Conservation (phyloP, 768 basidiomycete genomes). For the Suillus tomentosus region DNA sequence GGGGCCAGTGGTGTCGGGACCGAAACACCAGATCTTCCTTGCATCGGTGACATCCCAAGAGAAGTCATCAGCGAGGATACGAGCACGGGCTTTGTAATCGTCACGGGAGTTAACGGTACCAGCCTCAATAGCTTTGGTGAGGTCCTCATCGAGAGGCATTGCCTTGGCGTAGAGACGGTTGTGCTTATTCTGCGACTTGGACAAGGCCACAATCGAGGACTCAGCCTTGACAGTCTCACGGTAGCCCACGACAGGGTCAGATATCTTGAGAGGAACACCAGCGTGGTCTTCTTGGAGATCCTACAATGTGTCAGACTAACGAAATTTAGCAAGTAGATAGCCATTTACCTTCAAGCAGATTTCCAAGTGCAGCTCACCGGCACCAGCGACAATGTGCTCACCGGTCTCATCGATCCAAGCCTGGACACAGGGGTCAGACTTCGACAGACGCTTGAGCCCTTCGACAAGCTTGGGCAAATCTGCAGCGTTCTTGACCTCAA, state of each 20-base stretch:
- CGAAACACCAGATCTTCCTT: conserved; percentile 99
- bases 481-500: conserved; percentile 99
- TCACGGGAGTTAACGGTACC: conserved; percentile 89
- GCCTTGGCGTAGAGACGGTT: conserved; percentile 97
- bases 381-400: conserved; percentile 99
- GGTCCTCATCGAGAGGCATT: conserved; percentile 89
- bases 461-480: conserved; percentile 99
- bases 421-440: conserved; percentile 99
- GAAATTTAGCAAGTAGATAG: not conserved
- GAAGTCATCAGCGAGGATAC: conserved; percentile 92
- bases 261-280: conserved; percentile 97
- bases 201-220: conserved; percentile 93
- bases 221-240: conserved; percentile 97
- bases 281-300: conserved; percentile 99
- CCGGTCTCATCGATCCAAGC: conserved; percentile 90
- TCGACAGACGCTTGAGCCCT: conserved; percentile 99
- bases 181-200: conserved; percentile 99
- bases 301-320: conserved; percentile 38
- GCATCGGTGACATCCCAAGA: conserved; percentile 99
- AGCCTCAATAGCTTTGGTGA: conserved; percentile 87
- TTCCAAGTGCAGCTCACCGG: conserved; percentile 98
- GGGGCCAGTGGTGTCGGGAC: conserved; percentile 95
- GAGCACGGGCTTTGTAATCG: conserved; percentile 96
- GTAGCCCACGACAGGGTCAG: conserved; percentile 96
- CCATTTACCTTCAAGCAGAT: conserved; percentile 91